Conservation (phyloP, 805 yeast species). For the Candida andamanensis region DNA sequence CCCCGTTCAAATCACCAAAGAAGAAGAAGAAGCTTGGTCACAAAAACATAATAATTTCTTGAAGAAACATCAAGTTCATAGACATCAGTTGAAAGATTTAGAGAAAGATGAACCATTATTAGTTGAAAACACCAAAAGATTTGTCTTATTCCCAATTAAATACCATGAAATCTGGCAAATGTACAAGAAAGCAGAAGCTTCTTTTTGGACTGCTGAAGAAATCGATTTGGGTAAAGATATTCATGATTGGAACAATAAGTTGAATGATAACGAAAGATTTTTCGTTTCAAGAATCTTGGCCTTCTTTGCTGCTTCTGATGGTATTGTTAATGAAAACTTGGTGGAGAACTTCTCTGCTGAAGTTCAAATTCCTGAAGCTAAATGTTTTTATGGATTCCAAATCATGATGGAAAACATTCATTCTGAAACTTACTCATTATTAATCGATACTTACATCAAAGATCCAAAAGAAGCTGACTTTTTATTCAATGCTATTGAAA, state of each 20-base stretch:
- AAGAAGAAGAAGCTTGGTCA: slow-evolving; percentile 15
- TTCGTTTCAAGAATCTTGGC: slow-evolving; percentile 92
- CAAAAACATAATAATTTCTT: slow-evolving; percentile 54
- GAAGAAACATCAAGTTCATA: slow-evolving; percentile 59
- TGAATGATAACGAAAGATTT: slow-evolving; percentile 88
- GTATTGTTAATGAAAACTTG: slow-evolving; percentile 95
- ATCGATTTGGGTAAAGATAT: slow-evolving; percentile 90
- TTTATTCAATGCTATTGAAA: slow-evolving; percentile 92
- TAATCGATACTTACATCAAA: slow-evolving; percentile 92
- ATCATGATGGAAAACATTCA: slow-evolving; percentile 99
- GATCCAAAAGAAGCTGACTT: slow-evolving; percentile 90
- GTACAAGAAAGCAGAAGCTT: slow-evolving; percentile 98
- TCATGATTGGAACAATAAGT: slow-evolving; percentile 85
- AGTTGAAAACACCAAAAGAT: slow-evolving; percentile 78
- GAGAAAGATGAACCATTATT: slow-evolving; percentile 90
- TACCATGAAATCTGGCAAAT: slow-evolving; percentile 98
- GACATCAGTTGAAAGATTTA: slow-evolving; percentile 64
- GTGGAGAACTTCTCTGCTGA: slow-evolving; percentile 97
- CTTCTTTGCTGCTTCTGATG: slow-evolving; percentile 97
- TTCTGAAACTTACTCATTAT: slow-evolving; percentile 91
- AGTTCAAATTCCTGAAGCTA: slow-evolving; percentile 96
- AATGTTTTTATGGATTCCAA: slow-evolving; percentile 98
- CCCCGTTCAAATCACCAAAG: slow-evolving; percentile 8
- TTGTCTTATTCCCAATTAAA: slow-evolving; percentile 92
- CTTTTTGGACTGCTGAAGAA: slow-evolving; percentile 99